Evolutionary conservation across 2,329 filamentous ascomycete species (phyloP), one percentile per base, ranked within the genome.

Genomic region (Lecanicillium sp.): DNA sequence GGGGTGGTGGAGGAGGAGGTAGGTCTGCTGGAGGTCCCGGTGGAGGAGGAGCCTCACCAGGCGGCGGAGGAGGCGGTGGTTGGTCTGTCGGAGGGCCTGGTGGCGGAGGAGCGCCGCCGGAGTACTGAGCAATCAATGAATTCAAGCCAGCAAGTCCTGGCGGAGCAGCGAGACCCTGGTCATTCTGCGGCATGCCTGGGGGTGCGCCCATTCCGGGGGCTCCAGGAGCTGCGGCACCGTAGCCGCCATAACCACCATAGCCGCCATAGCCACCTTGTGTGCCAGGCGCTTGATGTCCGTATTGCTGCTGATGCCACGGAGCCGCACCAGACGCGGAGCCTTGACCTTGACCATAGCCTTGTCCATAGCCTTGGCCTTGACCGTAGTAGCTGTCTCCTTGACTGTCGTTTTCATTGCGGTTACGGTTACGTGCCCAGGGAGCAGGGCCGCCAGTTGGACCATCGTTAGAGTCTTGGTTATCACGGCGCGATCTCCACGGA

Each of bases 401-500:
- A 34, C 62, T 56, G 38, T 57, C 52, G 35, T 67, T 60, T 40
- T 67, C 59, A 40, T 64, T 60, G 37, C 71, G 69, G 35, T 71
- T 65, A 45, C 75, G 72, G 41, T 83, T 78, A 44, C 74, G 69
- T 32, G 70, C 69, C 76, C 76, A 80, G n/a, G 77, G 75, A 43
- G 76, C 74, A 33, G 72, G 60, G 35, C 62, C 57, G 20, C 60
- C 58, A 31, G 63, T 61, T 8, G 39, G 34, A 37, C 63, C 62
- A 22, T 53, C 54, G 29, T 58, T 58, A 38, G 72, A 67, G 38
- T 64, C 55, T 35, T 68, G 64, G 42, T 77, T 72, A 33, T 73
- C 70, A 42, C 62, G 60, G 47, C 77, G 71, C 19, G 60, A 63
- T 43, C 75, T 71, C 86, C 89, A 95, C 7, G 88, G 88, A 49